phyloP scores from a whole-genome alignment of 1,284 basidiomycete species.

The Cutaneotrichosporon arboriforme region DNA sequence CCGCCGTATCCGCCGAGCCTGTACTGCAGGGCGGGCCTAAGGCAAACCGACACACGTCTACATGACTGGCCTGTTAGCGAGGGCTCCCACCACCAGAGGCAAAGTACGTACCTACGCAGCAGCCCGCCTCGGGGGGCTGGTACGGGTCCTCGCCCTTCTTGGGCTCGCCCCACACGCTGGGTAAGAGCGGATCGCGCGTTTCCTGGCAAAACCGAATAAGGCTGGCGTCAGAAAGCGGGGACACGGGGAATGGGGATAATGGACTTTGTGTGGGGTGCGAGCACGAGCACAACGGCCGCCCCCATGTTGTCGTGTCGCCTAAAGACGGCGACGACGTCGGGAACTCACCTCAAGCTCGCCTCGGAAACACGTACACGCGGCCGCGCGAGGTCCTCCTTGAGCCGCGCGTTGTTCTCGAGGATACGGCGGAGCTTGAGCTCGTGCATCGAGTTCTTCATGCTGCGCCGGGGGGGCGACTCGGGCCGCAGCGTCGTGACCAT shows the following conservation, averaged over 20 bases:
- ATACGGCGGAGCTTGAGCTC: conserved; percentile 92
- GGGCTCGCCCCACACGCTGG: conserved; percentile 89
- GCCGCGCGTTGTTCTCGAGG: conserved; percentile 85
- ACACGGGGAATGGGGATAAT: too few species aligned
- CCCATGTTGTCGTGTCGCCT: too few species aligned
- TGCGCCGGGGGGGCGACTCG: conserved; percentile 13
- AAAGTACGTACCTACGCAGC: conserved; percentile 11
- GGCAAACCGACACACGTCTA: neutral
- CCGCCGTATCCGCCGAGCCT: too few species aligned
- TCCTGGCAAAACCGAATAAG: conserved; percentile 86
- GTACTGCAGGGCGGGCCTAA: neutral
- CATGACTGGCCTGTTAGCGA: conserved; percentile 3
- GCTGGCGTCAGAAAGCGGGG: conserved; percentile 52
- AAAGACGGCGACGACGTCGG: too few species aligned
- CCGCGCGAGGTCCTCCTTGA: conserved; percentile 81
- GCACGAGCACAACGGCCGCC: too few species aligned
- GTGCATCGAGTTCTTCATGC: conserved; percentile 62
- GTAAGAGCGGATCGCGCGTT: conserved; percentile 80
- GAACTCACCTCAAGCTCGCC: conserved; percentile 78
- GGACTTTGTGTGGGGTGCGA: too few species aligned
- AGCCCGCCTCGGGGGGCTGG: conserved; percentile 60
- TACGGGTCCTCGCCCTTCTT: conserved; percentile 84
- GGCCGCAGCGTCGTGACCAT: conserved; percentile 1
- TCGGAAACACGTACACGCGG: conserved; percentile 85
- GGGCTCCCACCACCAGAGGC: neutral